Evolutionary conservation across 768 basidiomycete genomes (phyloP).

Genomic region (Trametes maxima): DNA sequence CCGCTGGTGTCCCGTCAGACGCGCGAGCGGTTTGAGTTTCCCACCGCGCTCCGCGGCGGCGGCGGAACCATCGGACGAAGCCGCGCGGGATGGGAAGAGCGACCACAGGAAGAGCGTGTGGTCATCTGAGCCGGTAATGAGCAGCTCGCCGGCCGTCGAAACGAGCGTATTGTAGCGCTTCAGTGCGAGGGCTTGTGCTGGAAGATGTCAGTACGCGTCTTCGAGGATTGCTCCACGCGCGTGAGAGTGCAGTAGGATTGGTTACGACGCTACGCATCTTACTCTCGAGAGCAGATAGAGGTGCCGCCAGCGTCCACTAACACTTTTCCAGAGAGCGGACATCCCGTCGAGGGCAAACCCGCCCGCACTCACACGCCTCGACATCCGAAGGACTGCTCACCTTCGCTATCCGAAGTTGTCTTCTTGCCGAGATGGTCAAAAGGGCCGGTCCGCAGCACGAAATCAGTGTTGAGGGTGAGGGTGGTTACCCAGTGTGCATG

Average conservation of each 20-base stretch:
- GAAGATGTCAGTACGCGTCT: constrained; percentile 1
- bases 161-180: constrained; percentile 77
- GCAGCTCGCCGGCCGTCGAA: constrained; percentile 66
- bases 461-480: constrained; percentile 92
- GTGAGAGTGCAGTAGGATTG: neutral
- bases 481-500: constrained; percentile 99
- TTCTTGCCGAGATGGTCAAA: constrained; percentile 87
- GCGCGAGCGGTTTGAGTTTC: constrained; percentile 69
- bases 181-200: constrained; percentile 77
- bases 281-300: neutral
- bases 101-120: constrained; percentile 98
- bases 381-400: constrained; percentile 41
- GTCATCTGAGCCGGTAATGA: constrained; percentile 97
- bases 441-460: constrained; percentile 91
- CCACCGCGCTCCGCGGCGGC: constrained; percentile 42
- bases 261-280: neutral
- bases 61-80: constrained; percentile 39
- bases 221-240: neutral
- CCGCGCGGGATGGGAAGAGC: constrained; percentile 55
- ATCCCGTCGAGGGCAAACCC: neutral
- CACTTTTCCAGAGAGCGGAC: neutral
- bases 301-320: neutral
- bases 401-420: constrained; percentile 81
- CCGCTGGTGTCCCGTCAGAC: constrained; percentile 93
- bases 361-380: neutral